These are phyloP conservation scores for Rhizoclosmatium globosum DNA, from an alignment of 192 early-diverging fungal genomes.

Conservation along the genomic window DNA sequence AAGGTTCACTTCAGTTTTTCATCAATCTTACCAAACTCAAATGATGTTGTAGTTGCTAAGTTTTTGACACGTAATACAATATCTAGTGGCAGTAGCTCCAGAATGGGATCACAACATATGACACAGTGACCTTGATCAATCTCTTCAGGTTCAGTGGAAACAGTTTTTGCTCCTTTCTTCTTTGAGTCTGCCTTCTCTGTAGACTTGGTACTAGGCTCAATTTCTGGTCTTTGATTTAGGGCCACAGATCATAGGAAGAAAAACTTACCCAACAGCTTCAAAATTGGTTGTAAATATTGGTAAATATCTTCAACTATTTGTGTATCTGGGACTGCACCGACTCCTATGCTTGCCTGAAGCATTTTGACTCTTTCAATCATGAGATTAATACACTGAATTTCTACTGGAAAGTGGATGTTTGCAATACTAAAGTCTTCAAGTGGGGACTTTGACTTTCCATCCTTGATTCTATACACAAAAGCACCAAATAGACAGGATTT, in stretches of 20 bases:
- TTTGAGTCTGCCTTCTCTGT: constrained; percentile 4
- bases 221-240: background rate
- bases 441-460: constrained; percentile 22
- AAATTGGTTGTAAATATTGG: constrained; percentile 13
- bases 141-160: background rate
- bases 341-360: background rate
- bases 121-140: constrained; percentile 21
- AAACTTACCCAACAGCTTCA: constrained; percentile 10
- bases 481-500: constrained; percentile 2
- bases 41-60: constrained; percentile 2
- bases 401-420: background rate
- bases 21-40: constrained; percentile 14
- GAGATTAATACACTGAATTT: background rate
- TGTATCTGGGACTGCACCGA: background rate
- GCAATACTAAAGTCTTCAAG: constrained; percentile 31
- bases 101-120: constrained; percentile 16
- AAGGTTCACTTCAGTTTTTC: background rate
- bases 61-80: constrained; percentile 12
- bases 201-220: background rate
- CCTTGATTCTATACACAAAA: constrained; percentile 8
- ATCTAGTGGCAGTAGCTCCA: constrained; percentile 14
- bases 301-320: constrained; percentile 20
- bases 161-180: background rate
- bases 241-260: background rate
- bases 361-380: background rate